Base-by-base conservation (phyloP, 2,329 filamentous ascomycete genomes). In the Colletotrichum spaethianum region DNA sequence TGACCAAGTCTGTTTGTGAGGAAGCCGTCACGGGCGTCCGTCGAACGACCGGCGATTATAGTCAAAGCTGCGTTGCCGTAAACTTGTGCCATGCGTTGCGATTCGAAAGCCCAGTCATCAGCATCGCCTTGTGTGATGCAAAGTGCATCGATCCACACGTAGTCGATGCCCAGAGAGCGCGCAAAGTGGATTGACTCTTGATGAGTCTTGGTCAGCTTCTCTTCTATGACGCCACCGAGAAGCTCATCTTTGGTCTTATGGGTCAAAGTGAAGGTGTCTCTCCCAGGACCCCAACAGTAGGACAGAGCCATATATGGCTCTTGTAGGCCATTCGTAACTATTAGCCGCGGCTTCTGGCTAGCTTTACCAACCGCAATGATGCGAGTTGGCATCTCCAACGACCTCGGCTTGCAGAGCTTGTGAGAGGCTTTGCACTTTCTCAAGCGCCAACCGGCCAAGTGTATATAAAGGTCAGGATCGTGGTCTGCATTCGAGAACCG, bases 121-220 rank as follows among this genome's bases (percentile, higher is more conserved):
- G 52, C 38, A 50, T 73, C 67, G n/a, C 64, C 71, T 18, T 74
- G 73, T 26, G 72, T 63, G 26, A 74, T 74, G 42, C 73, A 74
- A 9, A 69, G 52, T 4, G 60, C 66, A 9, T 69, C 66, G 28
- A 69, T 69, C 66, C 66, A 69, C n/a, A 65, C 23, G 16, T 69
- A 69, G 1, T 40, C n/a, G 5, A 69, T 44, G n/a, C 66, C 66
- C 2, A 69, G 38, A 14, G 44, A 31, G 1, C 64, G 46, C 26
- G 64, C 44, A n/a, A 63, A 44, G 2, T 42, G 11, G 18, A 67
- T 63, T 9, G 64, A 31, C 38, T 67, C 64, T 44, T 36, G 64
- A 4, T 67, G 64, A 26, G 64, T 44, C 23, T 38, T 62, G 11
- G 64, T 63, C 5, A 63, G 12, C 16, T 36, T 63, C 9, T 8